Conservation (phyloP, 768 basidiomycete genomes). For the Mycena indigotica region DNA sequence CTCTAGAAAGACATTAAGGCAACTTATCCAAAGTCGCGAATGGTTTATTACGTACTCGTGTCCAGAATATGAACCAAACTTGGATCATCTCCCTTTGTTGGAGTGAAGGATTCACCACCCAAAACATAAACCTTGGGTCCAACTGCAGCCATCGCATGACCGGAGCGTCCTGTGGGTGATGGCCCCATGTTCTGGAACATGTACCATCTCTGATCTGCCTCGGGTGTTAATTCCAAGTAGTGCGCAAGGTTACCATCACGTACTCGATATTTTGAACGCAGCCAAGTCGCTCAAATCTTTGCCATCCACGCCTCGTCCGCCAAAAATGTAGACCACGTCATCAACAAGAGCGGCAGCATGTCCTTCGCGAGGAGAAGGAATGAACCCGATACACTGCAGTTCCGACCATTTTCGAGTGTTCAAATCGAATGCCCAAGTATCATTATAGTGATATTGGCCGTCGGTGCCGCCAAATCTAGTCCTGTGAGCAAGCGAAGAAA, state of each 20-base stretch:
- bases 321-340: constrained; percentile 97
- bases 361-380: constrained; percentile 93
- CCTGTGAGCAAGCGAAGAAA: constrained; percentile 15
- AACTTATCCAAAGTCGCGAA: too few species aligned
- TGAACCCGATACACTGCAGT: constrained; percentile 93
- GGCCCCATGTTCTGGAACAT: constrained; percentile 99
- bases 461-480: constrained; percentile 95
- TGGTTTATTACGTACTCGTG: constrained; percentile 84
- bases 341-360: constrained; percentile 96
- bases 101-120: constrained; percentile 88
- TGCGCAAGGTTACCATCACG: constrained; percentile 36
- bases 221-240: constrained; percentile 11
- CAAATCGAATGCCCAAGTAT: constrained; percentile 94
- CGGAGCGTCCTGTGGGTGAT: constrained; percentile 86
- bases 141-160: constrained; percentile 97
- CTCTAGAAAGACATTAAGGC: constrained; percentile 57
- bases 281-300: constrained; percentile 93
- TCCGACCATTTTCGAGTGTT: constrained; percentile 84
- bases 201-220: constrained; percentile 93
- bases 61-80: constrained; percentile 88
- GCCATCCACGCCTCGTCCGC: constrained; percentile 95
- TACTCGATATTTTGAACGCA: constrained; percentile 96
- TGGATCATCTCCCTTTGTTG: constrained; percentile 75
- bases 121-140: constrained; percentile 89
- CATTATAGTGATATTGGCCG: constrained; percentile 98